A percentile compares a stretch with the other conserved stretches of the same genome.
phyloP scores from a whole-genome alignment of 2,329 filamentous ascomycete species.

The Beauveria caledonica region DNA sequence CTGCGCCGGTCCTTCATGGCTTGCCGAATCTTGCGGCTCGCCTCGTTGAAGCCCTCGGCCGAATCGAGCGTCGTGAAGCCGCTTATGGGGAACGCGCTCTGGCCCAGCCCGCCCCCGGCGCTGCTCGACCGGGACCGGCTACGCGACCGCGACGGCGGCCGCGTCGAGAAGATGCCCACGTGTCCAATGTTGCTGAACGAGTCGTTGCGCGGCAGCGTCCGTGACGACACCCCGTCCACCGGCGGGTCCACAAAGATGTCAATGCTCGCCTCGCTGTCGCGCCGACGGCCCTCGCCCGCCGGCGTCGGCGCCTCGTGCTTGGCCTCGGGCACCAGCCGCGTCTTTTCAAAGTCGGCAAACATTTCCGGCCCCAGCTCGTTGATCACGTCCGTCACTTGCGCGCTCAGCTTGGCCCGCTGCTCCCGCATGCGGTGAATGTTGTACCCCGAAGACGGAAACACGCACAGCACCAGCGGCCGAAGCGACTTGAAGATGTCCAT shows the following conservation, averaged over 20 bases:
- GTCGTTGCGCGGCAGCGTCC: conserved; percentile 70
- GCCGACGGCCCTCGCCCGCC: conserved; percentile 30
- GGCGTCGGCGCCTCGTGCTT: conserved; percentile 24
- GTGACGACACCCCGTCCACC: conserved; percentile 31
- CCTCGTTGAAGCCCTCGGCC: conserved; percentile 69
- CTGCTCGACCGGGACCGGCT: conserved; percentile 64
- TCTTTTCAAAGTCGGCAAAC: conserved; percentile 88
- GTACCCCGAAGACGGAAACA: conserved; percentile 78
- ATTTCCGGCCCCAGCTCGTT: conserved; percentile 93
- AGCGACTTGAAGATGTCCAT: conserved; percentile 98
- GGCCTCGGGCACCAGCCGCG: conserved; percentile 57
- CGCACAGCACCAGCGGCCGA: conserved; percentile 73
- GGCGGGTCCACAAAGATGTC: conserved; percentile 31
- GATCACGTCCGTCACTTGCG: conserved; percentile 82
- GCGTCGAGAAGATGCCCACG: conserved; percentile 83
- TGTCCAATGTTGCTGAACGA: conserved; percentile 84
- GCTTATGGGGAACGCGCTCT: conserved; percentile 56
- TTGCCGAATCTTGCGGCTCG: conserved; percentile 72
- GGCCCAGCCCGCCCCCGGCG: conserved; percentile 53
- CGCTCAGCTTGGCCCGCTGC: conserved; percentile 64
- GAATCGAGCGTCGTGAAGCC: conserved; percentile 61
- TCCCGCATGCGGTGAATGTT: conserved; percentile 71
- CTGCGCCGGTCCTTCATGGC: conserved; percentile 64
- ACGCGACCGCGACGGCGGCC: conserved; percentile 71
- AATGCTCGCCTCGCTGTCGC: conserved; percentile 42